Evolutionary conservation across 2,329 filamentous ascomycete genomes (phyloP).

Genomic region (Trichoderma aggressivum): DNA sequence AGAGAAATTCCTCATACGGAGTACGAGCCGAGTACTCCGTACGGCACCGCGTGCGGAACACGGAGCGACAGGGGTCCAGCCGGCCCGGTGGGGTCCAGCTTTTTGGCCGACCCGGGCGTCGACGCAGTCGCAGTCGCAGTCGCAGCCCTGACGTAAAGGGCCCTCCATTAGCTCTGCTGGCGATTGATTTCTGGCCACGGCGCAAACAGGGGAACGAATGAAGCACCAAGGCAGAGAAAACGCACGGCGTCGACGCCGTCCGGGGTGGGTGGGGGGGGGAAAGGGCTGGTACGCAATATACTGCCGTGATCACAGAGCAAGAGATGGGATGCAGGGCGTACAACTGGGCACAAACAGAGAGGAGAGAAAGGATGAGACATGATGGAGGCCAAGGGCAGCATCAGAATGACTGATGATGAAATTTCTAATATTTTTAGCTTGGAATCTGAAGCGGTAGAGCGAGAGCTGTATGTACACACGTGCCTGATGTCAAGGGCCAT

Average conservation of each 20-base stretch:
- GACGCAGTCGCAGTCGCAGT: slow-evolving; percentile 18
- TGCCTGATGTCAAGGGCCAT: no score
- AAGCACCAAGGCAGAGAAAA: background rate
- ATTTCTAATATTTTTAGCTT: background rate
- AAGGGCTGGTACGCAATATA: background rate
- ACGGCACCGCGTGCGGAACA: slow-evolving; percentile 16
- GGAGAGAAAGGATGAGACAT: background rate
- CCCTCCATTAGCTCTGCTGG: background rate
- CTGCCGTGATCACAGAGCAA: background rate
- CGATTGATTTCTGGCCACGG: background rate
- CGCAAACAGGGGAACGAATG: background rate
- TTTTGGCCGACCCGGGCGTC: slow-evolving; percentile 18
- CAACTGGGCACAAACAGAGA: background rate
- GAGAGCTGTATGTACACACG: background rate
- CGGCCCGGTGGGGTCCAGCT: slow-evolving; percentile 17
- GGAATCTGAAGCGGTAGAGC: background rate
- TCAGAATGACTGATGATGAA: background rate
- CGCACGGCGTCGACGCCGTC: background rate
- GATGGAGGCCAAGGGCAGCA: background rate
- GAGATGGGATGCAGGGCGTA: background rate
- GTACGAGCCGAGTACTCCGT: slow-evolving; percentile 18
- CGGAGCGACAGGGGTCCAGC: slow-evolving; percentile 15
- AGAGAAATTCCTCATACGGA: slow-evolving; percentile 12
- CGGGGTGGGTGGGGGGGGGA: background rate
- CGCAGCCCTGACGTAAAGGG: slow-evolving; percentile 20